Percentiles rank a stretch among this genome's conserved stretches.
phyloP scores from a whole-genome alignment of 2,329 filamentous ascomycete species.

The Cordyceps militaris region DNA sequence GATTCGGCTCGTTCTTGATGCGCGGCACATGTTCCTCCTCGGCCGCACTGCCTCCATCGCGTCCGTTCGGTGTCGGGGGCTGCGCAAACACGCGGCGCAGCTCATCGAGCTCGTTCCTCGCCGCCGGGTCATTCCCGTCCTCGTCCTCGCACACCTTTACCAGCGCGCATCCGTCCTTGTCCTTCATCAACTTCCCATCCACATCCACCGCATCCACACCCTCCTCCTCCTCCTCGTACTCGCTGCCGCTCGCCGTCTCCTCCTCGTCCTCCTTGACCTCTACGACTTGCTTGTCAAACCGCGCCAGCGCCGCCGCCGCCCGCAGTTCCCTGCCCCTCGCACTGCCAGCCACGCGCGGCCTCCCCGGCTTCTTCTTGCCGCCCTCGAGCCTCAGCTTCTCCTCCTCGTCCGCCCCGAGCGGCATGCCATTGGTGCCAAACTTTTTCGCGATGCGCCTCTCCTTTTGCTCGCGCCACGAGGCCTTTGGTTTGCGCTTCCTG shows the following conservation, averaged over 20 bases:
- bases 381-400: conserved; percentile 60
- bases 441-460: conserved; percentile 67
- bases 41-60: not conserved
- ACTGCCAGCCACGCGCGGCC: conserved; percentile 68
- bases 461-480: conserved; percentile 63
- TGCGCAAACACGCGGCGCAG: conserved; percentile 40
- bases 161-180: conserved; percentile 59
- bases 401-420: conserved; percentile 62
- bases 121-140: conserved; percentile 36
- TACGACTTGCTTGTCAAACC: conserved; percentile 57
- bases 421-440: conserved; percentile 64
- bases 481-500: conserved; percentile 35
- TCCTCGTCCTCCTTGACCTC: conserved; percentile 29
- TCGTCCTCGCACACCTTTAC: conserved; percentile 63
- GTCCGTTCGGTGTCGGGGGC: not conserved
- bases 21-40: not conserved
- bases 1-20: not conserved
- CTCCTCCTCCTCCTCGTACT: conserved; percentile 40
- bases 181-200: conserved; percentile 57
- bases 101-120: conserved; percentile 52
- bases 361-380: conserved; percentile 54
- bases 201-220: conserved; percentile 48
- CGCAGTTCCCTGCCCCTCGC: conserved; percentile 67
- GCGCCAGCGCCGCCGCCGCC: conserved; percentile 67
- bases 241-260: conserved; percentile 39